Evolutionary conservation across 139 green algal species (phyloP).

Genomic region (Coelastrella sp.): DNA sequence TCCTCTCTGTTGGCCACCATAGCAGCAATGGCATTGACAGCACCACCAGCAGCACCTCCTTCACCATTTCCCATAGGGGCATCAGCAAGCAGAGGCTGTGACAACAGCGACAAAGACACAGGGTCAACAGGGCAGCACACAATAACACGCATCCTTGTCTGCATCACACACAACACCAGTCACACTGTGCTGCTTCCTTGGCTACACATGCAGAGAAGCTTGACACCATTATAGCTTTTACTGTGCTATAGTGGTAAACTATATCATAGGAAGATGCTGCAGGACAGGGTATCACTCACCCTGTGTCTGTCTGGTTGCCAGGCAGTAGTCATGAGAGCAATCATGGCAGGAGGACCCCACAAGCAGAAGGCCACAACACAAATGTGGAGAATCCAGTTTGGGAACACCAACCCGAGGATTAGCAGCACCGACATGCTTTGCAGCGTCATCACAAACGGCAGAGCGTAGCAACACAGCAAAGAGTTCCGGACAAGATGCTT

Average conservation of each 20-base stretch:
- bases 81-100: not conserved
- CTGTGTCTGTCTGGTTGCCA: slow-evolving; percentile 19
- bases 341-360: slow-evolving; percentile 24
- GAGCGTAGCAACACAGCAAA: slow-evolving; percentile 23
- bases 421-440: slow-evolving; percentile 38
- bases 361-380: slow-evolving; percentile 23
- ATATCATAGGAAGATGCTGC: not conserved
- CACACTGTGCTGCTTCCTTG: too few relatives aligned
- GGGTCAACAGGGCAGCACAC: not conserved
- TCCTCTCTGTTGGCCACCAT: not conserved
- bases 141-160: too few relatives aligned
- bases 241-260: too few relatives aligned
- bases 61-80: not conserved
- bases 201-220: too few relatives aligned
- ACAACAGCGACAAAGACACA: not conserved
- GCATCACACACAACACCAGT: too few relatives aligned
- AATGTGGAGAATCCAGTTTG: slow-evolving; percentile 18
- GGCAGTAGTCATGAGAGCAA: slow-evolving; percentile 29
- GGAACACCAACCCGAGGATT: not conserved
- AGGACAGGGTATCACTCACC: not conserved
- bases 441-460: slow-evolving; percentile 32
- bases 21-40: slow-evolving; percentile 8
- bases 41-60: not conserved
- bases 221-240: too few relatives aligned
- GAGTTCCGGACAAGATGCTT: not conserved